phyloP scores from a whole-genome alignment of 2,329 filamentous ascomycete genomes.

The Cercospora citrullina region DNA sequence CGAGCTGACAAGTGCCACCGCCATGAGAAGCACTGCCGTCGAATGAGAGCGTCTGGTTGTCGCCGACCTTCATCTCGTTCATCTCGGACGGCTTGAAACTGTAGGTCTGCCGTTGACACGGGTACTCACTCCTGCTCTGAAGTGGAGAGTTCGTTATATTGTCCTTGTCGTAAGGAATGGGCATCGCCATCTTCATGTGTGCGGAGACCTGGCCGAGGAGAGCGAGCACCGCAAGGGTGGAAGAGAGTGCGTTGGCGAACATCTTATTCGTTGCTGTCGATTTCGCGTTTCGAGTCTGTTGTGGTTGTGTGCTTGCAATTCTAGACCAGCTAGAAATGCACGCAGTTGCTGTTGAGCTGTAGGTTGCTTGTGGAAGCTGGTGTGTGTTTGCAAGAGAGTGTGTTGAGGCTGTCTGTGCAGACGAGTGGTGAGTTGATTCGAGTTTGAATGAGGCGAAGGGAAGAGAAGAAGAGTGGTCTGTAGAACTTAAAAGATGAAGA shows the following conservation, averaged over 20 bases:
- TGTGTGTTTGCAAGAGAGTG: slow-evolving; percentile 15
- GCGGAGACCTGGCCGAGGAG: slow-evolving; percentile 54
- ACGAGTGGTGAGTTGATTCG: neutral
- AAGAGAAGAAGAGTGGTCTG: neutral
- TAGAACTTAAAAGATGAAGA: slow-evolving; percentile 16
- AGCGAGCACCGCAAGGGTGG: slow-evolving; percentile 40
- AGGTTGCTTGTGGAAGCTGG: slow-evolving; percentile 9
- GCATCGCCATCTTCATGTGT: slow-evolving; percentile 75
- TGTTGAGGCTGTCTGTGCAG: slow-evolving; percentile 10
- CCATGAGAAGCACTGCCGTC: slow-evolving; percentile 75
- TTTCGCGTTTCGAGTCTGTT: slow-evolving; percentile 7
- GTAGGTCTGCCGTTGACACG: slow-evolving; percentile 66
- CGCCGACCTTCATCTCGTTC: too few species aligned
- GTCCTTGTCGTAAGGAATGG: slow-evolving; percentile 58
- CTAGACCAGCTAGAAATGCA: slow-evolving; percentile 28
- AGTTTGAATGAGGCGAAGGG: slow-evolving; percentile 10
- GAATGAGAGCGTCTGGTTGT: slow-evolving; percentile 56
- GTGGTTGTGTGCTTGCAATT: slow-evolving; percentile 10
- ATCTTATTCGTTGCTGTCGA: slow-evolving; percentile 20
- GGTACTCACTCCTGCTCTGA: slow-evolving; percentile 65
- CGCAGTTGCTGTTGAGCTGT: slow-evolving; percentile 19
- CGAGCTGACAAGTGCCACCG: slow-evolving; percentile 87
- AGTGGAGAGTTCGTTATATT: slow-evolving; percentile 67
- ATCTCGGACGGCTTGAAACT: neutral
- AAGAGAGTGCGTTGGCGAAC: slow-evolving; percentile 9